Evolutionary conservation across 2,329 filamentous ascomycete species (phyloP), one percentile per base, ranked within the genome.

Genomic region (Hymenoscyphus fraxineus): DNA sequence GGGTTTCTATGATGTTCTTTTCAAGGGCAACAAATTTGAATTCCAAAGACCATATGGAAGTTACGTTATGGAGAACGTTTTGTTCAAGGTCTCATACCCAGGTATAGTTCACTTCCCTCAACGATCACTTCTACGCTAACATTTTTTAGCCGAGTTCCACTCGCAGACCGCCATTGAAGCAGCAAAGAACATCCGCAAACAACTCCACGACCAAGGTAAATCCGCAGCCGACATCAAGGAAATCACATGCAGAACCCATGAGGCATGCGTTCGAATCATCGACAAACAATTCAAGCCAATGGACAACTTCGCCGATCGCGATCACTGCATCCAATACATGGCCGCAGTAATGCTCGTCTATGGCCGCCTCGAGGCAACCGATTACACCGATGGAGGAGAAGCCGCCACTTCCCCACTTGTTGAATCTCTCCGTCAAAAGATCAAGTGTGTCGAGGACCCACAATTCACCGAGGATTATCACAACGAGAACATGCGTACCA

Each of bases 311-410:
- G 95, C 95, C 76, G 95, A 99, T 81, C 93, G 95, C 76, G 95
- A 99, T 80, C 95, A 99, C 86, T 99, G 95, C 82, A 94, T 99
- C 72, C 95, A 98, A 83, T 99, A 99, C 87, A 99, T 99, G 95
- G 91, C 92, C 76, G 84, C 93, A 69, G 93, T 92, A 74, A 98
- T 98, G 93, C 89, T 99, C 71, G 89, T 90, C 71, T 98, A 94
- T 79, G 92, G 95, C 78, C 93, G 95, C 70, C 90, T 99, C 68
- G 91, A 93, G 73, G 94, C 95, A 60, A 91, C 85, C 70, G 95
- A 99, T 82, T 99, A 99, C 83, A 88, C 88, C 58, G 95, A 99
- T 77, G 92, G 91, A 73, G 86, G 89, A 72, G 94, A 98, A 82
- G 94, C 95, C 60, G 95, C 95, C 68, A 94, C 90, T 64, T 96